Conservation (phyloP, 176 grass and related monocot genomes). For the Cocos nucifera region DNA sequence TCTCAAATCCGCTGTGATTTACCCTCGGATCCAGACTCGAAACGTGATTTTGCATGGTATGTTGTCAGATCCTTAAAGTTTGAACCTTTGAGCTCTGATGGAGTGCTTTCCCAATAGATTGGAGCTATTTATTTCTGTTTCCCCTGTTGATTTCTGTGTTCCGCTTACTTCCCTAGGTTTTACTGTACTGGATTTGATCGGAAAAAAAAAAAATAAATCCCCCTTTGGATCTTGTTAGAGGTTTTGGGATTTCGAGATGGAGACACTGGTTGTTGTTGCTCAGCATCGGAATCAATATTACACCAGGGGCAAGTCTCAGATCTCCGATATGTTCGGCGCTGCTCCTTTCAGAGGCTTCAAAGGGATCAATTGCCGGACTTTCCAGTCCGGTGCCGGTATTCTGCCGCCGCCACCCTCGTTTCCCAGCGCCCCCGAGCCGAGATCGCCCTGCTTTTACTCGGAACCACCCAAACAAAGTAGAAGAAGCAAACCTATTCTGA, state of each 20-base stretch:
- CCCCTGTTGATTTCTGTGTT: not conserved
- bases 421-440: slow-evolving; percentile 22
- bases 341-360: slow-evolving; percentile 32
- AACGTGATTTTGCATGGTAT: slow-evolving; percentile 1
- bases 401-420: slow-evolving; percentile 21
- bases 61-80: not conserved
- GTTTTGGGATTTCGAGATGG: slow-evolving; percentile 29
- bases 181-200: slow-evolving; percentile 7
- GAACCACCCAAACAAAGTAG: slow-evolving; percentile 30
- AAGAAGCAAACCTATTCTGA: slow-evolving; percentile 52
- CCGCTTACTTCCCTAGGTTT: slow-evolving; percentile 22
- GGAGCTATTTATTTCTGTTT: too few relatives aligned
- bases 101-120: too few relatives aligned
- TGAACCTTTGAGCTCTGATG: too few relatives aligned
- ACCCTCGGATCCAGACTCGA: slow-evolving; percentile 25
- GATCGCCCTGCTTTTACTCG: slow-evolving; percentile 27
- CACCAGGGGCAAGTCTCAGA: slow-evolving; percentile 26
- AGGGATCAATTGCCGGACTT: slow-evolving; percentile 55
- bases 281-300: slow-evolving; percentile 53
- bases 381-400: slow-evolving; percentile 37
- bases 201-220: not conserved
- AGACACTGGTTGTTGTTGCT: slow-evolving; percentile 49
- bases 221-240: not conserved
- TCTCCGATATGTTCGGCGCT: slow-evolving; percentile 28
- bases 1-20: not conserved